Evolutionary conservation across 495 filamentous ascomycete genomes (phyloP).

Genomic region (Annulohypoxylon maeteangense): DNA sequence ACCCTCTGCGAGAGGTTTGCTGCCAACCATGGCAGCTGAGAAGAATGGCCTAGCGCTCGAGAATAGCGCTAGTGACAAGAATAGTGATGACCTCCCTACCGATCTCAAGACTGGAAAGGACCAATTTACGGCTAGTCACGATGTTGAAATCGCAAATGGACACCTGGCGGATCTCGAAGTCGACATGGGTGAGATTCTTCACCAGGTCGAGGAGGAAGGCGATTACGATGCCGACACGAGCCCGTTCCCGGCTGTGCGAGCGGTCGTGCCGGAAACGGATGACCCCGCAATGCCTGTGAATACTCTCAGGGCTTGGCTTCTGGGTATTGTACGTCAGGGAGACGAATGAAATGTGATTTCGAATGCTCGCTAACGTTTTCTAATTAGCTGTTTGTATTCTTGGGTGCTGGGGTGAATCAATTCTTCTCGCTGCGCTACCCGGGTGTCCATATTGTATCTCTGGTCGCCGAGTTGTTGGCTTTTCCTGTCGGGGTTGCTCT

Average conservation of each 20-base stretch:
- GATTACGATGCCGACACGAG: slow-evolving; percentile 46
- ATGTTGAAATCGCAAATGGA: slow-evolving; percentile 46
- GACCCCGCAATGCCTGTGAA: slow-evolving; percentile 45
- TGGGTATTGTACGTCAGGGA: slow-evolving; percentile 39
- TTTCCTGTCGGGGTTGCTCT: slow-evolving; percentile 41
- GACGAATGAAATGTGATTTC: not conserved
- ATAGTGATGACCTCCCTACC: slow-evolving; percentile 9
- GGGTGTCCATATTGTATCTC: slow-evolving; percentile 42
- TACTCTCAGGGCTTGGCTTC: slow-evolving; percentile 47
- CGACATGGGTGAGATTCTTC: slow-evolving; percentile 42
- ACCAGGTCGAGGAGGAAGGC: slow-evolving; percentile 54
- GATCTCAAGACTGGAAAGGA: slow-evolving; percentile 14
- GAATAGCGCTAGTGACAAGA: slow-evolving; percentile 10
- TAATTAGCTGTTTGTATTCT: slow-evolving; percentile 42
- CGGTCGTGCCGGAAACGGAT: slow-evolving; percentile 53
- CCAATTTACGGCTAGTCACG: not conserved
- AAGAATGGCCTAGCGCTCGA: not conserved
- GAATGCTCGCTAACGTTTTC: not conserved
- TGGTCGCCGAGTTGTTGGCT: slow-evolving; percentile 43
- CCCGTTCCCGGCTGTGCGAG: slow-evolving; percentile 54
- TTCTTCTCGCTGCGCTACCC: slow-evolving; percentile 48
- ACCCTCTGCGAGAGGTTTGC: not conserved
- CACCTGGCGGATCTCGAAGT: slow-evolving; percentile 48
- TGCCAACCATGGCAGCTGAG: slow-evolving; percentile 18
- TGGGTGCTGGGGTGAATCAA: slow-evolving; percentile 45